Conservation (phyloP, 768 basidiomycete species). For the Boletus rubropictus region DNA sequence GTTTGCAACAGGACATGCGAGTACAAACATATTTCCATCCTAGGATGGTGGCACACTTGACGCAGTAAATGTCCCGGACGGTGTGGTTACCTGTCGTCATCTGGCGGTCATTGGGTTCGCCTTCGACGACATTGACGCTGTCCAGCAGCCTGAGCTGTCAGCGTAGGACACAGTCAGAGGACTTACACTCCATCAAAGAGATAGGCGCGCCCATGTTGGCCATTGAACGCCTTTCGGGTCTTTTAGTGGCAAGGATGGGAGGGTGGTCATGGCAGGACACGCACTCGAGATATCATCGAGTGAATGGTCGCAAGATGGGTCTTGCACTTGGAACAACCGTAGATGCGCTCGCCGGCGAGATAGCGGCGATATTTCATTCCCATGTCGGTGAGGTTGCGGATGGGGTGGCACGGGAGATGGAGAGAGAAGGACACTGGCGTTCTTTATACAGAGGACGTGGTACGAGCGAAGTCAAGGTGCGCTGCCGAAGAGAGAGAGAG, state of each 20-base stretch:
- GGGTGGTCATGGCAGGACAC: slow-evolving; percentile 21
- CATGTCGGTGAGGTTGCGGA: slow-evolving; percentile 41
- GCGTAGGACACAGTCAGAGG: slow-evolving; percentile 12
- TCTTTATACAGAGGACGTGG: slow-evolving; percentile 30
- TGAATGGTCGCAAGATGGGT: slow-evolving; percentile 90
- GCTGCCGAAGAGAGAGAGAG: slow-evolving; percentile 5
- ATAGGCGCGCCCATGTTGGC: slow-evolving; percentile 93
- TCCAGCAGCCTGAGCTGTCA: slow-evolving; percentile 5
- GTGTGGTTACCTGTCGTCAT: slow-evolving; percentile 98
- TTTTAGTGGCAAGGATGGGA: slow-evolving; percentile 9
- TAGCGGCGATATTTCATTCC: slow-evolving; percentile 88
- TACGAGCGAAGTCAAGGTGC: slow-evolving; percentile 18
- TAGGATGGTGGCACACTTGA: slow-evolving; percentile 78
- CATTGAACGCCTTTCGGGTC: slow-evolving; percentile 79
- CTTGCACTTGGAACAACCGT: slow-evolving; percentile 80
- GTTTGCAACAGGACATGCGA: not conserved
- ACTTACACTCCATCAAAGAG: slow-evolving; percentile 91
- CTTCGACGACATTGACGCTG: slow-evolving; percentile 89
- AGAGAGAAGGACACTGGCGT: not conserved
- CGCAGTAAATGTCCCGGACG: slow-evolving; percentile 92
- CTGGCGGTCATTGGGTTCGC: slow-evolving; percentile 82
- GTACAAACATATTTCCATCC: slow-evolving; percentile 94
- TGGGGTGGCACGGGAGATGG: no score
- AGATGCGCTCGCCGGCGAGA: slow-evolving; percentile 78
- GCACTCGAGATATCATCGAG: slow-evolving; percentile 83